These are phyloP conservation scores for Dianthus caryophyllus DNA, from an alignment of 148 eudicot species.

Conservation along the genomic window DNA sequence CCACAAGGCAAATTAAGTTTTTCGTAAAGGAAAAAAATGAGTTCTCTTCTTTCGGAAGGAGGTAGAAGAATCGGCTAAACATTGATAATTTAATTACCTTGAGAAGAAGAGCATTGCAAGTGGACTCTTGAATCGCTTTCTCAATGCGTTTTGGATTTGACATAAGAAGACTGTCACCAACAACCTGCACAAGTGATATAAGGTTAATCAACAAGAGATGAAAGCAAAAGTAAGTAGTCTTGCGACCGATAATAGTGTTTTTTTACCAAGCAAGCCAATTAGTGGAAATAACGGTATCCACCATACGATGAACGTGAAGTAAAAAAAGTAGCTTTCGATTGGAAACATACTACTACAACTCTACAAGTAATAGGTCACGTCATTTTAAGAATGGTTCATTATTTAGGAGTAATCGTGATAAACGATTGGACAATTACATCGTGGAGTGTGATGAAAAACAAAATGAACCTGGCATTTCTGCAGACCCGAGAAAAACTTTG, in stretches of 20 bases:
- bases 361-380: not conserved
- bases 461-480: slow-evolving; percentile 76
- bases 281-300: not conserved
- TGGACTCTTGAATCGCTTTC: slow-evolving; percentile 70
- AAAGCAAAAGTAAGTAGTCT: not conserved
- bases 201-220: slow-evolving; percentile 11
- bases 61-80: not conserved
- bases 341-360: not conserved
- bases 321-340: not conserved
- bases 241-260: not conserved
- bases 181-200: slow-evolving; percentile 57
- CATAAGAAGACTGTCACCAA: slow-evolving; percentile 82
- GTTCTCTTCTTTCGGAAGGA: not conserved
- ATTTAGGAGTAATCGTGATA: not conserved
- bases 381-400: not conserved
- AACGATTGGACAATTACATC: slow-evolving; percentile 8
- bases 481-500: slow-evolving; percentile 56
- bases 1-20: not conserved
- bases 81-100: slow-evolving; percentile 52
- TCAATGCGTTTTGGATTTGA: slow-evolving; percentile 90
- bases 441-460: not conserved
- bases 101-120: slow-evolving; percentile 90
- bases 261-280: not conserved
- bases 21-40: not conserved
- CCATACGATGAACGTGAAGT: not conserved